Percentiles rank a stretch among this genome's conserved stretches.
Evolutionary conservation across 169 alveolate species (phyloP).

Genomic region (Plasmodium reichenowi): DNA sequence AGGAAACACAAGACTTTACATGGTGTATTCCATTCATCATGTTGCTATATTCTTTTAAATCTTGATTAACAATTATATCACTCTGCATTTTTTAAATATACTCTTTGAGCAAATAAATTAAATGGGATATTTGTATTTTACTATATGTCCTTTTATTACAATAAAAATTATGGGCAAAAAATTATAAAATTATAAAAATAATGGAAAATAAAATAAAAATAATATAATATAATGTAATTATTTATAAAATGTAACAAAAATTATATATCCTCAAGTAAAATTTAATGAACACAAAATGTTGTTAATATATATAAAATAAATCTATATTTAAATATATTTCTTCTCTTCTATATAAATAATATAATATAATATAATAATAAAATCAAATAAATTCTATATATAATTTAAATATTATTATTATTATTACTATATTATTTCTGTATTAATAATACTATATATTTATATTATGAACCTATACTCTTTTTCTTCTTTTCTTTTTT

Average conservation of each 20-base stretch:
- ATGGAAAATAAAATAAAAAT: not conserved
- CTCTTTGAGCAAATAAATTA: not conserved
- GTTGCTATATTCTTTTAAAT: slow-evolving; percentile 23
- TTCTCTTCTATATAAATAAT: too few species aligned
- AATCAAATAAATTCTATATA: too few species aligned
- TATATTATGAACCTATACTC: not conserved
- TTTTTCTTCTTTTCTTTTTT: not conserved
- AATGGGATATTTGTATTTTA: not conserved
- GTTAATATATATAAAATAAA: too few species aligned
- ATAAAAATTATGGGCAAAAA: not conserved
- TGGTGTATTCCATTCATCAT: slow-evolving; percentile 24
- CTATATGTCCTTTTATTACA: not conserved
- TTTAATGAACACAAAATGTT: too few species aligned
- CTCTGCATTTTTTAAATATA: slow-evolving; percentile 18
- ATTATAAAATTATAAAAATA: not conserved
- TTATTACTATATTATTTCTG: too few species aligned
- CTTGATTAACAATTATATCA: slow-evolving; percentile 22
- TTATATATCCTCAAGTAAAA: too few species aligned
- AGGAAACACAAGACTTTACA: slow-evolving; percentile 5
- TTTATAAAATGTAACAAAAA: not conserved
- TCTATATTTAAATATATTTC: too few species aligned
- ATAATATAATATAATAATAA: too few species aligned
- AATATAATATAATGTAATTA: not conserved
- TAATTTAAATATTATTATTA: too few species aligned
- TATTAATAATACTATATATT: not conserved